Evolutionary conservation across 331 rosid genomes (phyloP), one percentile per base, ranked within the genome.

Genomic region (Pyracantha coccinea): DNA sequence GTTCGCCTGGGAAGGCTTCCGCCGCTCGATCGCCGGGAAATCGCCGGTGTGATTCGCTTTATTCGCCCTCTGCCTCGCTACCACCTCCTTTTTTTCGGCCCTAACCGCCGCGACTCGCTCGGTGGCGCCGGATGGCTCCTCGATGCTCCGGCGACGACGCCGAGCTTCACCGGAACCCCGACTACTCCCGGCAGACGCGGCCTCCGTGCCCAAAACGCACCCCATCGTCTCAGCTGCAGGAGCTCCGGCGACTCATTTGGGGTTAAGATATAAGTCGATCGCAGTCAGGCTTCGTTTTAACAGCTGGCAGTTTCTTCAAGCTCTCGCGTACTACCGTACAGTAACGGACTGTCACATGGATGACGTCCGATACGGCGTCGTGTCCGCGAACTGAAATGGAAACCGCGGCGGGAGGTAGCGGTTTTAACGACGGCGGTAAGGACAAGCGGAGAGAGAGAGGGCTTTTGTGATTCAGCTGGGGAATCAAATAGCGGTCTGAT

Each of bases 141-240:
- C 75, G 33, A 35, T 5, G 10, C 62, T 79, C 64, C 87, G 85
- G 50, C 83, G 76, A 32, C 84, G 81, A 20, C 44, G 20, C 47
- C 23, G 80, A 72, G 68, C 82, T 41, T 83, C 85, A 78, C 74
- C 55, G 14, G 74, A 24, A 35, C 71, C 50, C 41, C 82, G 66
- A 20, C 68, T 73, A 41, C 20, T 75, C 7, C 47, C 72, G 38
- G 55, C 71, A 4, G 77, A 0, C 0, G 55, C 8, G 8, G 55
- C 75, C 19, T 79, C 81, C 74, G 74, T 80, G 78, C 96, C 92
- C 69, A 92, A 86, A 81, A 89, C 89, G 85, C 99, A 95, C 73
- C 99, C 97, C 99, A 95, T 95, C 80, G 83, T 61, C 33, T 61
- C 38, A 61, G 38, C 66, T 61, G 38, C 5, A 19, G 38, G 32